phyloP scores from a whole-genome alignment of 345 rosid genomes.

The Erodium maritimum region DNA sequence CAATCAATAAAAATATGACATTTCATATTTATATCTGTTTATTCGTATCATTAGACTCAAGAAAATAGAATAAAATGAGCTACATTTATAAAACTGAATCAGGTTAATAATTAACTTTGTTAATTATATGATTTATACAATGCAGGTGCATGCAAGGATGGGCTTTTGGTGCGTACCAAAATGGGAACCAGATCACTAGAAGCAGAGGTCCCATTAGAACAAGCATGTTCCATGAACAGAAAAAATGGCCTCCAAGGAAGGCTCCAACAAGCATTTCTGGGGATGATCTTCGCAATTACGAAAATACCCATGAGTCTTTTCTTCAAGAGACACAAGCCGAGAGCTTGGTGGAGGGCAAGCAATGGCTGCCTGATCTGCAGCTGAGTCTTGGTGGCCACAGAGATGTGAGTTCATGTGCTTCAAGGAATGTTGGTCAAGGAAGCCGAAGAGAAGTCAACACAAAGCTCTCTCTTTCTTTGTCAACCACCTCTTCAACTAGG shows the following conservation, averaged over 20 bases:
- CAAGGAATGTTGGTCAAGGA: background rate
- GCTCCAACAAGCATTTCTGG: too few relatives aligned
- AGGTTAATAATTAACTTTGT: too few relatives aligned
- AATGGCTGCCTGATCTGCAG: conserved; percentile 20
- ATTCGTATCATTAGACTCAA: too few relatives aligned
- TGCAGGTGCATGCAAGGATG: conserved; percentile 3
- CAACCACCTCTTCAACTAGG: conserved; percentile 8
- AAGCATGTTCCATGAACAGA: conserved; percentile 9
- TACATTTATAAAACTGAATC: too few relatives aligned
- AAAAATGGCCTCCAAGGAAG: conserved; percentile 16
- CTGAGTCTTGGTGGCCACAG: conserved; percentile 8
- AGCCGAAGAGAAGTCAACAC: conserved; percentile 13
- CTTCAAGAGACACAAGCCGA: conserved; percentile 4
- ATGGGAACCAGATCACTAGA: conserved; percentile 7
- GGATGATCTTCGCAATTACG: too few relatives aligned
- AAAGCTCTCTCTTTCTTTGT: conserved; percentile 17
- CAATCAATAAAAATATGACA: too few relatives aligned
- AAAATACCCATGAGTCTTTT: too few relatives aligned
- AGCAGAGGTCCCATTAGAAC: conserved; percentile 6
- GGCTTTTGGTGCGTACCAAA: conserved; percentile 4
- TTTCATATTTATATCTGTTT: too few relatives aligned
- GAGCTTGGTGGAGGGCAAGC: too few relatives aligned
- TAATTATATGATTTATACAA: too few relatives aligned
- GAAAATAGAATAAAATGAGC: too few relatives aligned
- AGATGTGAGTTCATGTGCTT: too few relatives aligned